Conservation (phyloP, 2,329 filamentous ascomycete genomes). For the Diaporthe sp. region DNA sequence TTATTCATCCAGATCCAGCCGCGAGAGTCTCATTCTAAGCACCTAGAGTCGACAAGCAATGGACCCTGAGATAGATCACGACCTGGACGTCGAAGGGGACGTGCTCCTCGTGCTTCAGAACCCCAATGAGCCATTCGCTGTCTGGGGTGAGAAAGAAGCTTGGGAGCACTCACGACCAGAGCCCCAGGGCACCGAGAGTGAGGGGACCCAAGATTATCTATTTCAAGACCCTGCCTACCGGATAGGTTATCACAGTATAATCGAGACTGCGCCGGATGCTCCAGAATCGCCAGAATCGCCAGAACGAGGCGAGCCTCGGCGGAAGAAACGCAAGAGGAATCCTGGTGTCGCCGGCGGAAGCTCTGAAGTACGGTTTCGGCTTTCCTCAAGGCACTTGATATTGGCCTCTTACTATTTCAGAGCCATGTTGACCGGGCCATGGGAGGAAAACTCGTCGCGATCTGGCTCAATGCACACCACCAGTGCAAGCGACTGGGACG, state of each 20-base stretch:
- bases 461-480: not conserved
- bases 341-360: not conserved
- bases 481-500: not conserved
- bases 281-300: not conserved
- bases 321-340: not conserved
- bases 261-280: not conserved
- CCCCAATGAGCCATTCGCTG: constrained; percentile 29
- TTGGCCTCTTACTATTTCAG: constrained; percentile 4
- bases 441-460: not conserved
- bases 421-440: not conserved
- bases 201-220: not conserved
- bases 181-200: not conserved
- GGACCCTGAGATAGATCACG: not conserved
- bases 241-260: not conserved
- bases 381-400: constrained; percentile 12
- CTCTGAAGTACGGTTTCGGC: not conserved
- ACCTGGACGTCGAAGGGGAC: constrained; percentile 7
- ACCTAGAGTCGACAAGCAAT: not conserved
- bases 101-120: constrained; percentile 6
- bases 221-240: not conserved
- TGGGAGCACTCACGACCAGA: not conserved
- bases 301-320: not conserved
- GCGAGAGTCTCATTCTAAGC: not conserved
- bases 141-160: not conserved
- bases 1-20: not conserved